phyloP scores from a whole-genome alignment of 2,329 filamentous ascomycete species.

The Aspergillus cejpii region DNA sequence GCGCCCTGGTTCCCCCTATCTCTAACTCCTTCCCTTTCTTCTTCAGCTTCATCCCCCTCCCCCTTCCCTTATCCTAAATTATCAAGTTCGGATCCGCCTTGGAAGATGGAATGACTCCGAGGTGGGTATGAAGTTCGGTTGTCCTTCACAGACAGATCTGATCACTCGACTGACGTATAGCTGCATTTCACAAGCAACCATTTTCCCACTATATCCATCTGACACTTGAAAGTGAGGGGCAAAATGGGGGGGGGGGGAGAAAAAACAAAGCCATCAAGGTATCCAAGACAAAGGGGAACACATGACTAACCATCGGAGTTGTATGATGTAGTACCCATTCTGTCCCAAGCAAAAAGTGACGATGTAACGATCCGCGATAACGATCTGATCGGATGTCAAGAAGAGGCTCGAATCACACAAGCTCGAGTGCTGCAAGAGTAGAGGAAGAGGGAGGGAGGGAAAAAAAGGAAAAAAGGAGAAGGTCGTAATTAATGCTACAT shows the following conservation, averaged over 20 bases:
- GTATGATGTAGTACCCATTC: slow-evolving; percentile 33
- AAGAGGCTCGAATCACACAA: slow-evolving; percentile 14
- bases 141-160: background rate
- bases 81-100: background rate
- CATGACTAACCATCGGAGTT: slow-evolving; percentile 37
- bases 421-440: slow-evolving; percentile 4
- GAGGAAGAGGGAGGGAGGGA: slow-evolving; percentile 3
- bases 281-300: slow-evolving; percentile 10
- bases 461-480: slow-evolving; percentile 5
- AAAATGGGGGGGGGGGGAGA: slow-evolving; percentile 2
- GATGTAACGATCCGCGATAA: slow-evolving; percentile 16
- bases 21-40: background rate
- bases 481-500: slow-evolving; percentile 18
- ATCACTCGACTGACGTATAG: background rate
- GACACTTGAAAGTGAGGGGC: background rate
- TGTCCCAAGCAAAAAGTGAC: slow-evolving; percentile 14
- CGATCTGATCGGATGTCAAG: slow-evolving; percentile 18
- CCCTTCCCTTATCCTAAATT: background rate
- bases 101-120: background rate
- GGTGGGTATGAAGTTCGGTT: background rate
- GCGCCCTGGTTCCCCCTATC: background rate
- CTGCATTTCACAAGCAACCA: background rate
- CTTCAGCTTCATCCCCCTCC: background rate
- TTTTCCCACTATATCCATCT: background rate
- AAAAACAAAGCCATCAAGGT: slow-evolving; percentile 13